A percentile compares a stretch with the other conserved stretches of the same genome.
phyloP scores from a whole-genome alignment of 2,329 filamentous ascomycete genomes.

The Trichocomaceae sp. region DNA sequence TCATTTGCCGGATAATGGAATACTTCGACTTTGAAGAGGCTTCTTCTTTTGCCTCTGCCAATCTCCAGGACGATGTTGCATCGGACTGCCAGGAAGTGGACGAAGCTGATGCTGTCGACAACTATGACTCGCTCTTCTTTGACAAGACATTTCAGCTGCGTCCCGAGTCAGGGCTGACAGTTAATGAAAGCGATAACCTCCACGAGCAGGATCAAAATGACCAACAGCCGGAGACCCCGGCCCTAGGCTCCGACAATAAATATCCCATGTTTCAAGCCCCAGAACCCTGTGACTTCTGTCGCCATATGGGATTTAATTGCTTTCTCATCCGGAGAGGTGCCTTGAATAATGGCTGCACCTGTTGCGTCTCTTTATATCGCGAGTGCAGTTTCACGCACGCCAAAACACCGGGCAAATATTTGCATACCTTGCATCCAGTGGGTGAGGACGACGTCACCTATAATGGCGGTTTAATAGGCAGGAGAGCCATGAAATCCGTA shows the following conservation, averaged over 20 bases:
- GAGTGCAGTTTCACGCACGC: slow-evolving; percentile 43
- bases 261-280: slow-evolving; percentile 42
- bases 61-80: slow-evolving; percentile 29
- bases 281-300: slow-evolving; percentile 42
- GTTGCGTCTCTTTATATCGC: slow-evolving; percentile 42
- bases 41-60: slow-evolving; percentile 33
- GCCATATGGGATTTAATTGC: slow-evolving; percentile 42
- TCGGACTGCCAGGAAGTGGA: slow-evolving; percentile 34
- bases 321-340: slow-evolving; percentile 41
- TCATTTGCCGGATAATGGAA: slow-evolving; percentile 29
- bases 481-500: slow-evolving; percentile 37
- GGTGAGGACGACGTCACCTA: slow-evolving; percentile 37
- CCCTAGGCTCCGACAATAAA: slow-evolving; percentile 16
- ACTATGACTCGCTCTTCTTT: slow-evolving; percentile 36
- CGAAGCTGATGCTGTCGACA: slow-evolving; percentile 32
- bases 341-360: slow-evolving; percentile 41
- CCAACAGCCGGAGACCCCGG: slow-evolving; percentile 16
- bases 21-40: slow-evolving; percentile 45
- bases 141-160: slow-evolving; percentile 38
- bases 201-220: not conserved
- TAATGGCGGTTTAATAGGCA: slow-evolving; percentile 34
- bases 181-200: slow-evolving; percentile 12
- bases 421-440: slow-evolving; percentile 41
- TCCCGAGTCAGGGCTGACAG: slow-evolving; percentile 19
- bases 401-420: slow-evolving; percentile 34